Evolutionary conservation across 176 grass and related monocot genomes (phyloP), one percentile per base, ranked within the genome.

Genomic region (Cenchrus fungigraminus): DNA sequence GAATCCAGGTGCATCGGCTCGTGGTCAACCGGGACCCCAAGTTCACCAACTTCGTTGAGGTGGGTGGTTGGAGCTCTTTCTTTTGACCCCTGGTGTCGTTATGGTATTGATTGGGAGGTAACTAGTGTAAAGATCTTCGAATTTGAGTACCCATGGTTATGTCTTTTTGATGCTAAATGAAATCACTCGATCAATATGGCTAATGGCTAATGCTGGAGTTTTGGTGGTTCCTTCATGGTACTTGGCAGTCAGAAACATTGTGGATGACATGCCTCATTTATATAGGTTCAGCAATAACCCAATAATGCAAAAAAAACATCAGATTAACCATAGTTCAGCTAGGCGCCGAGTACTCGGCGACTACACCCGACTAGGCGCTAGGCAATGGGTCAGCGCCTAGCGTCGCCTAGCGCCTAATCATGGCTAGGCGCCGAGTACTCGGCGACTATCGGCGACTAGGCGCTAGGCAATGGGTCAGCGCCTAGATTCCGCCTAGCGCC

Each of bases 11-110:
- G 71, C 97, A 99, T 84, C 90, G 97, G 62, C 79, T 99, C 43
- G 94, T 99, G 58, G 94, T 99, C 76, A 99, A 99, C 72, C 76
- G 94, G 79, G 97, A 99, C 52, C 97, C 97, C 84, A 99, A 99
- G 88, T 97, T 97, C 86, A 99, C 97, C 77, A 99, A 99, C 80
- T 99, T 99, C 73, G 97, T 99, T n/a, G 94, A 99, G 97, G 97
- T 99, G 32, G 67, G 64, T 69, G 56, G 11, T 59, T 77, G 10
- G 4, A 83, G 25, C 80, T 77, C 51, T 85, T 76, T 56, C 47
- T 66, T 52, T 85, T 2, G 40, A 59, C 29, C 55, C 40, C 4
- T 54, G 20, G 10, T 71, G 54, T 65, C 55, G 6, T 25, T 49
- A 8, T 20, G 1, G 5, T 9, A 20, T 71, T 19, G 40, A 15